Evolutionary conservation across 176 grass and related monocot genomes (phyloP), one percentile per base, ranked within the genome.

Genomic region (Leersia perrieri): DNA sequence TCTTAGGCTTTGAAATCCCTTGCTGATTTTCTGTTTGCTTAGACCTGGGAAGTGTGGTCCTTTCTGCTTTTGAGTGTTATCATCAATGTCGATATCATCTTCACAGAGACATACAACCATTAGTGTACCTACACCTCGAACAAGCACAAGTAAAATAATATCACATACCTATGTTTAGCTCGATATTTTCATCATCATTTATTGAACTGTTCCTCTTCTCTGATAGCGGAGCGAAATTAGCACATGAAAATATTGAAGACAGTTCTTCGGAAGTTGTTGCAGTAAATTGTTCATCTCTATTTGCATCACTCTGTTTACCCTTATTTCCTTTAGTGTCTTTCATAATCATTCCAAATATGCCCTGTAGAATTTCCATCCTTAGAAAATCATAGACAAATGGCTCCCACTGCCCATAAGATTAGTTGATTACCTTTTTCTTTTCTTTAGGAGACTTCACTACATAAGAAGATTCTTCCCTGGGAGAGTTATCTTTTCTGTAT

Each of bases 11-110:
- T 90, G 88, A 40, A 99, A 60, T 62, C 91, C 89, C 88, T 93
- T 99, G 80, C 88, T 84, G 55, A 99, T 67, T 84, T 87, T 95
- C 58, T 95, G 86, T 85, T 93, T 99, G 42, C 85, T 88, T 49
- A 95, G 76, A 93, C 70, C 90, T 66, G 90, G 71, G 81, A 95
- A 93, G 75, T 91, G 92, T 66, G 84, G 80, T 61, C 82, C 96
- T 91, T 91, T 99, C 31, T 91, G 82, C 81, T 99, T 93, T 18
- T 88, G 86, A 64, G 84, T 85, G 70, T 39, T 76, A 28, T 93
- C 96, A 33, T 99, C 92, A 63, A 98, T 82, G 64, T 94, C 78
- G 61, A 97, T 97, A 90, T 97, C 94, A 89, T 97, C 92, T 97
- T 85, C 16, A 75, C 31, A 60, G 44, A 97, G 80, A 38, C 27